Conservation (phyloP, 2,329 filamentous ascomycete species). For the Sporothrix dimorphospora region DNA sequence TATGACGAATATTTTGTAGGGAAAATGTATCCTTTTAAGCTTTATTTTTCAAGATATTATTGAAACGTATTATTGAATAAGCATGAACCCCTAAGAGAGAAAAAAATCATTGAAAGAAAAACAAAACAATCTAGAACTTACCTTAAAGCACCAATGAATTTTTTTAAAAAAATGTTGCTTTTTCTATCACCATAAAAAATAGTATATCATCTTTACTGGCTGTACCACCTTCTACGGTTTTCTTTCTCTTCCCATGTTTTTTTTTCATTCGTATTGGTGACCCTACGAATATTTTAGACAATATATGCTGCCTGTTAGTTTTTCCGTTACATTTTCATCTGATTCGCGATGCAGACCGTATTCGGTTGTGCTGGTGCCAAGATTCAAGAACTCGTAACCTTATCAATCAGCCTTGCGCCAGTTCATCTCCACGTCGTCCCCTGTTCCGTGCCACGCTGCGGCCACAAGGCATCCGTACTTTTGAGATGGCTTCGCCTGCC, state of each 20-base stretch:
- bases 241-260: not conserved
- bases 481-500: not conserved
- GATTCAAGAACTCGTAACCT: not conserved
- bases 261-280: not conserved
- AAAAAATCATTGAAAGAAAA: too few relatives aligned
- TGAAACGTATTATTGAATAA: too few relatives aligned
- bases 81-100: too few relatives aligned
- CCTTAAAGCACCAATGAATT: too few relatives aligned
- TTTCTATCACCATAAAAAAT: too few relatives aligned
- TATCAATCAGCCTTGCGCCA: not conserved
- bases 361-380: not conserved
- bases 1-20: too few relatives aligned
- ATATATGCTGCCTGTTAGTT: not conserved
- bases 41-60: too few relatives aligned
- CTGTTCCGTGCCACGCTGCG: not conserved
- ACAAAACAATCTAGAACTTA: too few relatives aligned
- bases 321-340: not conserved
- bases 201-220: too few relatives aligned
- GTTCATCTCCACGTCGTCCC: not conserved
- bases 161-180: too few relatives aligned
- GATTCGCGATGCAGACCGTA: constrained; percentile 8
- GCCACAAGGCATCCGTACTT: not conserved
- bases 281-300: not conserved
- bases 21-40: too few relatives aligned
- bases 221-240: not conserved